Base-by-base conservation (phyloP, 495 filamentous ascomycete genomes). In the Tuber calosporum region DNA sequence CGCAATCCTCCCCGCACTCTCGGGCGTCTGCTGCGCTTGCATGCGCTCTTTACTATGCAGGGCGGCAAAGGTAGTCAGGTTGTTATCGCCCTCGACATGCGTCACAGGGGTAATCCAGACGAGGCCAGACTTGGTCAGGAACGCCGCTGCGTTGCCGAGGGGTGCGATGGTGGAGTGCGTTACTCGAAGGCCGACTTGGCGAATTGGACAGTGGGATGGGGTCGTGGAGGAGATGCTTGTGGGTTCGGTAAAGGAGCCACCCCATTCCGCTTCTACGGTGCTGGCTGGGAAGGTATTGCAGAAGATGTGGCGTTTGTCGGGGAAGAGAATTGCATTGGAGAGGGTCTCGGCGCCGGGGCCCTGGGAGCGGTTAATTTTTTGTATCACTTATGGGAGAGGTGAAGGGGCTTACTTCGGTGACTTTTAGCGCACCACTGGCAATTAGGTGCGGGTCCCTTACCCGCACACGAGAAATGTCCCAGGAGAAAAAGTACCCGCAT, bases 401-500 rank as follows among this genome's bases (percentile, higher is more conserved):
- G 39, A 39, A 58, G 34, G 41, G 13, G 73, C 72, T 70, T 66
- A 71, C 78, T 42, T 81, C 67, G n/a, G 71, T 80, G 26, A 74
- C 71, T n/a, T 75, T 79, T 15, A 81, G 45, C 30, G 72, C 76
- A 30, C 79, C 76, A 0, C 39, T 74, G 37, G 58, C 58, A 45
- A 81, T 82, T 39, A 76, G 79, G 68, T 69, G 41, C n/a, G 80
- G 79, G 17, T 77, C 79, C 39, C n/a, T 36, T 42, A 66, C 68
- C 30, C 69, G 70, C 20, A 53, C 68, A 20, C 73, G 71, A 36
- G 77, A 72, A 39, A 81, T 81, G 71, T 82, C 73, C 80, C 80
- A 82, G 34, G 80, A 70, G 71, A 81, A 81, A 72, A 75, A 82
- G 72, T 82, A 79, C 20, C 80, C 80, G 53, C 73, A 69, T 45